phyloP scores from a whole-genome alignment of 208 protist genomes.

The Strigomonas culicis region DNA sequence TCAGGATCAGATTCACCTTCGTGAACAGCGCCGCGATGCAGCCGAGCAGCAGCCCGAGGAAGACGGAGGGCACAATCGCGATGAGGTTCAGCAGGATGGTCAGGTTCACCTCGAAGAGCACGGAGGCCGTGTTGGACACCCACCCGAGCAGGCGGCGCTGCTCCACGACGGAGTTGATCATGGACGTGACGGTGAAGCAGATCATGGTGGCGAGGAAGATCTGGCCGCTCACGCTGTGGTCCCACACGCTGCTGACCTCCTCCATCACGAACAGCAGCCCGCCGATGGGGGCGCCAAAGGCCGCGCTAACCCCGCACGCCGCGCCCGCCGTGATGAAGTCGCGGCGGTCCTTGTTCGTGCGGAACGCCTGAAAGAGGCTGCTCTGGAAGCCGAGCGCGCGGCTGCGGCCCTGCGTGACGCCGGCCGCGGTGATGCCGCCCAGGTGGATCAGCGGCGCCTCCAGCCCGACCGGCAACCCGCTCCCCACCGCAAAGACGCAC shows the following conservation, averaged over 20 bases:
- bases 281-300: constrained; percentile 95
- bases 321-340: constrained; percentile 94
- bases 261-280: constrained; percentile 96
- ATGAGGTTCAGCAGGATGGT: constrained; percentile 82
- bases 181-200: constrained; percentile 75
- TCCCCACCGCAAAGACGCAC: constrained; percentile 86
- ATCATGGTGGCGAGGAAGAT: constrained; percentile 94
- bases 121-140: constrained; percentile 76
- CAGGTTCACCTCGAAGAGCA: constrained; percentile 88
- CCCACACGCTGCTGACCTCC: constrained; percentile 92
- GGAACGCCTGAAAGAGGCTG: constrained; percentile 70
- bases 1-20: constrained; percentile 80
- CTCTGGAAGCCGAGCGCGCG: constrained; percentile 83
- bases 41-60: constrained; percentile 82
- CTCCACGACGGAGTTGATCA: constrained; percentile 79
- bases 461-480: constrained; percentile 90
- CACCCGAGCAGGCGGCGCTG: constrained; percentile 69
- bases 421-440: constrained; percentile 92
- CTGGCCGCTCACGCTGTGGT: constrained; percentile 85
- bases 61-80: constrained; percentile 81
- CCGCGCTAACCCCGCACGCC: constrained; percentile 93
- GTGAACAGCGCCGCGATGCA: constrained; percentile 87
- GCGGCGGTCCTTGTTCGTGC: constrained; percentile 90
- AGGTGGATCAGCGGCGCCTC: constrained; percentile 96
- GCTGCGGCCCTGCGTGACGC: constrained; percentile 90